Conservation (phyloP, 768 basidiomycete genomes). For the Ephemerocybe angulata region DNA sequence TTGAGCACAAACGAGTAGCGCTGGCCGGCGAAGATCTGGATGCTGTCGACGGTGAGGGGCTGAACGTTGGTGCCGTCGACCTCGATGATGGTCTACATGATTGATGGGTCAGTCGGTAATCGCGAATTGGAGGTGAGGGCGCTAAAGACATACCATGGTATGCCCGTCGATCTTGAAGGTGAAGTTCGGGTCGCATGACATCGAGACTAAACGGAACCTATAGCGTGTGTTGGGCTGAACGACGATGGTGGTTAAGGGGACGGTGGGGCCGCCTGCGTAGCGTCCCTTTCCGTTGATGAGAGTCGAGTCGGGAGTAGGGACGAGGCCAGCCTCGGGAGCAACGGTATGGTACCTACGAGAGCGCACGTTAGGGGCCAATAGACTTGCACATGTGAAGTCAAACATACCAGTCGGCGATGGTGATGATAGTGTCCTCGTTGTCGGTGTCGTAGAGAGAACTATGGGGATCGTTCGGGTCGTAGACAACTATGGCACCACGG, state of each 20-base stretch:
- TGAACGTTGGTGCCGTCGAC: constrained; percentile 36
- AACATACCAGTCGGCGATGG: constrained; percentile 49
- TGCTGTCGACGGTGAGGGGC: constrained; percentile 34
- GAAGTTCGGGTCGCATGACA: constrained; percentile 44
- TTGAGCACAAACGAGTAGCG: constrained; percentile 43
- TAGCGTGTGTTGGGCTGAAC: constrained; percentile 37
- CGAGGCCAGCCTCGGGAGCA: constrained; percentile 24
- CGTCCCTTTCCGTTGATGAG: constrained; percentile 53
- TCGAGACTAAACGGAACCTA: constrained; percentile 45
- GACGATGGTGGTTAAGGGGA: constrained; percentile 34
- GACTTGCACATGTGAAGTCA: too few relatives aligned
- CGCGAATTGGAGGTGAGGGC: too few relatives aligned
- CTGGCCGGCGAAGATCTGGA: too few relatives aligned
- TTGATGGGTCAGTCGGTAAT: neutral
- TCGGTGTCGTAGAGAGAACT: constrained; percentile 35
- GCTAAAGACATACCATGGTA: constrained; percentile 24
- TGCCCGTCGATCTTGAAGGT: constrained; percentile 45
- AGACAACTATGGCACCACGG: too few relatives aligned
- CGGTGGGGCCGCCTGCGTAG: constrained; percentile 31
- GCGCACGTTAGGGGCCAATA: too few relatives aligned
- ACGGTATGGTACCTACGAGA: constrained; percentile 29
- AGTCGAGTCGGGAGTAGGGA: constrained; percentile 30
- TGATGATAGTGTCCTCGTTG: constrained; percentile 47
- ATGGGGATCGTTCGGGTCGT: constrained; percentile 39
- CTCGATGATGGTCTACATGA: constrained; percentile 32